Conservation (phyloP, 2,329 filamentous ascomycete genomes). For the Emergomyces pasteurianus region DNA sequence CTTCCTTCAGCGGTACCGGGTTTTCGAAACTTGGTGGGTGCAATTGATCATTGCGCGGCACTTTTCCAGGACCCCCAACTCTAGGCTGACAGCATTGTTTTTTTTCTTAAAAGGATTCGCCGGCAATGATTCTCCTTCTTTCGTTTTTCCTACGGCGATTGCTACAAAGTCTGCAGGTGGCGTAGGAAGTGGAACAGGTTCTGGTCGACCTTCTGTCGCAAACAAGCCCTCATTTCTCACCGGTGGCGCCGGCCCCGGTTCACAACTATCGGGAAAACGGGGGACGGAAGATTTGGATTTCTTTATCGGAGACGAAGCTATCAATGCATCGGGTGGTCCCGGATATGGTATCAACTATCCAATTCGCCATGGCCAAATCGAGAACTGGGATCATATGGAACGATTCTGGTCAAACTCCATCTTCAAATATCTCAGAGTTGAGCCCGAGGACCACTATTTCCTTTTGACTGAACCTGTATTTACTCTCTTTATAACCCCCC, state of each 20-base stretch:
- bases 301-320: slow-evolving; percentile 95
- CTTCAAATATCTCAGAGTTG: slow-evolving; percentile 97
- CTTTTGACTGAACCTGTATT: slow-evolving; percentile 90
- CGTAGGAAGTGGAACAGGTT: slow-evolving; percentile 62
- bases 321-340: slow-evolving; percentile 70
- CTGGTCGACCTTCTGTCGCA: slow-evolving; percentile 76
- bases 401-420: slow-evolving; percentile 99
- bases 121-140: slow-evolving; percentile 97
- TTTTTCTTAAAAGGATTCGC: slow-evolving; percentile 60
- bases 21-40: slow-evolving; percentile 92
- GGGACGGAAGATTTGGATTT: slow-evolving; percentile 97
- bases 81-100: slow-evolving; percentile 23
- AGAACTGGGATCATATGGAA: slow-evolving; percentile 99
- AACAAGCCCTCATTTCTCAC: slow-evolving; percentile 95
- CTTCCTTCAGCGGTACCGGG: slow-evolving; percentile 72
- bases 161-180: slow-evolving; percentile 72
- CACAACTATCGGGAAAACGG: slow-evolving; percentile 79
- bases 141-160: slow-evolving; percentile 98
- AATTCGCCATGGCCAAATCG: slow-evolving; percentile 93
- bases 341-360: slow-evolving; percentile 96
- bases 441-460: slow-evolving; percentile 98
- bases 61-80: slow-evolving; percentile 8
- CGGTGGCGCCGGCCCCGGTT: slow-evolving; percentile 69
- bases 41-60: slow-evolving; percentile 3
- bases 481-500: not conserved